These are phyloP conservation scores for Lolium rigidum DNA, from an alignment of 176 grass and related monocot genomes.

Conservation along the genomic window DNA sequence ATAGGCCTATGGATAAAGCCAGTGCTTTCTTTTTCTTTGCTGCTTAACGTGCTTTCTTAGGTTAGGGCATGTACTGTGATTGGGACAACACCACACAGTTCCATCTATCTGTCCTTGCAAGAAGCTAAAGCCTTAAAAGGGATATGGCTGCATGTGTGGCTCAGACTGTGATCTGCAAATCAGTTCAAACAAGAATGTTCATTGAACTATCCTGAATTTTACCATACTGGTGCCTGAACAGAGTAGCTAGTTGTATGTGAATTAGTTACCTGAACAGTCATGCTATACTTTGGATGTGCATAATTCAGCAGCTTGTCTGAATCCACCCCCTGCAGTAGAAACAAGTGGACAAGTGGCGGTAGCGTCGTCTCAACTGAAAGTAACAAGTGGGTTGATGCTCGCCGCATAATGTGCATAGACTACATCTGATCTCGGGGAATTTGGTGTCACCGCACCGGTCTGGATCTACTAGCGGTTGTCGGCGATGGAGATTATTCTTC, in stretches of 20 bases:
- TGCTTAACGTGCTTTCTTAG: not conserved
- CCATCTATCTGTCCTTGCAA: constrained; percentile 5
- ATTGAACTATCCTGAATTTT: not conserved
- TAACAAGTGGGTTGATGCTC: not conserved
- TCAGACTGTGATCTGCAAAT: not conserved
- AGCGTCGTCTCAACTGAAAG: constrained; percentile 10
- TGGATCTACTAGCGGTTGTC: constrained; percentile 21
- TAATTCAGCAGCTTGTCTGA: not conserved
- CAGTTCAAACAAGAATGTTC: not conserved
- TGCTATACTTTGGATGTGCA: not conserved
- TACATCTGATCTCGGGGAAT: not conserved
- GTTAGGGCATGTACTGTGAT: not conserved
- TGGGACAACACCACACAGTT: not conserved
- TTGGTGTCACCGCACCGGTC: not conserved
- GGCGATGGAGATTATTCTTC: not conserved
- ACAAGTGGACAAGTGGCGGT: not conserved
- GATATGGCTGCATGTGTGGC: not conserved
- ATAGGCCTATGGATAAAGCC: constrained; percentile 4
- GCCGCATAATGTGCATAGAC: constrained; percentile 14
- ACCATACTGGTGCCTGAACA: not conserved
- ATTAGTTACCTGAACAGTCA: not conserved
- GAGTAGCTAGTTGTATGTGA: not conserved
- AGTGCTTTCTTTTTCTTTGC: not conserved
- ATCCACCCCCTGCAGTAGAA: not conserved
- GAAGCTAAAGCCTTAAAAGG: not conserved